Evolutionary conservation across 129 eudicot genomes (phyloP).

Genomic region (Dittrichia graveolens): DNA sequence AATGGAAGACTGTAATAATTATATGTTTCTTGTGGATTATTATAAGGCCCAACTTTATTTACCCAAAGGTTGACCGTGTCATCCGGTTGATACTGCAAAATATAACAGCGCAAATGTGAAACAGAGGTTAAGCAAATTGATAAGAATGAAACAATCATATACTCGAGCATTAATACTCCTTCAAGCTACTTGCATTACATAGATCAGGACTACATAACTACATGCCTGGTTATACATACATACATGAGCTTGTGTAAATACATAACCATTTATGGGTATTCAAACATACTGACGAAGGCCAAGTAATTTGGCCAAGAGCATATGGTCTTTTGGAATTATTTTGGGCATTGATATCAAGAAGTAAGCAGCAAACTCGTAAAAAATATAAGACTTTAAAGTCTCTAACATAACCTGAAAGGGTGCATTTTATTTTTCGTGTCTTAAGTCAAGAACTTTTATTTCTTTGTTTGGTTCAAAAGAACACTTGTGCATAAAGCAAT

Average conservation of each 20-base stretch:
- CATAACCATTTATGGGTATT: background rate
- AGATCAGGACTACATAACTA: background rate
- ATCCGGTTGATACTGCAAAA: constrained; percentile 62
- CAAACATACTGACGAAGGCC: background rate
- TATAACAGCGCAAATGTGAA: constrained; percentile 21
- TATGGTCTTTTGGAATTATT: background rate
- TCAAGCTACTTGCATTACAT: background rate
- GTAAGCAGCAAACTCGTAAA: background rate
- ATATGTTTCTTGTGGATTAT: constrained; percentile 92
- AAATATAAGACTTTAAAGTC: background rate
- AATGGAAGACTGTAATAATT: constrained; percentile 84
- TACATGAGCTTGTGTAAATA: background rate
- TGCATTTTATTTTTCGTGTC: too few species aligned
- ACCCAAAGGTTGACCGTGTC: constrained; percentile 73
- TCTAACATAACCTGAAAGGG: background rate
- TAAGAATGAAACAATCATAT: background rate
- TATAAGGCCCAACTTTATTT: constrained; percentile 88
- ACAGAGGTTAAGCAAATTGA: background rate
- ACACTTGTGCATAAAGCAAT: too few species aligned
- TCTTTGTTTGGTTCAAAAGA: too few species aligned
- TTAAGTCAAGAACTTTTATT: too few species aligned
- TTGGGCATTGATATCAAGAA: background rate
- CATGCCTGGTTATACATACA: background rate
- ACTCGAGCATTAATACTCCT: background rate
- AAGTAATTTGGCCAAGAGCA: background rate